Percentiles rank a stretch among this genome's conserved stretches.
These are phyloP conservation scores for Pseudogymnoascus sp. DNA, from an alignment of 2,329 filamentous ascomycete species.

Conservation along the genomic window DNA sequence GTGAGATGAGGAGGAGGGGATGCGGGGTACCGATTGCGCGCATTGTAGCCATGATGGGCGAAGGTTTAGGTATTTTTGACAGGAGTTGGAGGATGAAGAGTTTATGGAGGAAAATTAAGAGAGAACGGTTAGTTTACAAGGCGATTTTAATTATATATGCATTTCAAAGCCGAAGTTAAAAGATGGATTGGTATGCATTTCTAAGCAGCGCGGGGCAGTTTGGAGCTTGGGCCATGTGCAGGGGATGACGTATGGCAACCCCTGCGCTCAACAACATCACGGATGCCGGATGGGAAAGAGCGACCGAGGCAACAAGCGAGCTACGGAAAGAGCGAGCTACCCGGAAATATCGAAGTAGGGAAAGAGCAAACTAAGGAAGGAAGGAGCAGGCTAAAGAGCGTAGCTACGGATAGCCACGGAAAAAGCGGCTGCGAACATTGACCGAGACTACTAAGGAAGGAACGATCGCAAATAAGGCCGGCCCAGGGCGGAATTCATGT, in stretches of 20 bases:
- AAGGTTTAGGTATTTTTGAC: background rate
- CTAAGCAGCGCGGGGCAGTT: constrained; percentile 1
- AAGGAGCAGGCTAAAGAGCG: background rate
- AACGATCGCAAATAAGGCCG: background rate
- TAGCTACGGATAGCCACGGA: background rate
- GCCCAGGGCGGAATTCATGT: background rate
- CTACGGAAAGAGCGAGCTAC: background rate
- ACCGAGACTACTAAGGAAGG: background rate
- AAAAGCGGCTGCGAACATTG: background rate
- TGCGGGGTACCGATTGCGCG: constrained; percentile 6
- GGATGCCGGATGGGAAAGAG: background rate
- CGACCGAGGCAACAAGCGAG: background rate
- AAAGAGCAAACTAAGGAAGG: background rate
- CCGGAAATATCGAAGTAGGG: background rate
- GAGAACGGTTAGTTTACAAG: background rate
- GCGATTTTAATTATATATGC: background rate
- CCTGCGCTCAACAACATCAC: background rate
- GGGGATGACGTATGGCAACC: background rate
- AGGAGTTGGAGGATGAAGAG: background rate
- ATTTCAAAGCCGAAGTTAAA: background rate
- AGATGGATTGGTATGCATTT: background rate
- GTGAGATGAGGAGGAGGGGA: background rate
- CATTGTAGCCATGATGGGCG: constrained; percentile 6
- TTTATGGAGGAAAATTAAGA: background rate
- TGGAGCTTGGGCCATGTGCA: background rate